phyloP scores from a whole-genome alignment of 2,329 filamentous ascomycete genomes.

The Phialophora tarda region DNA sequence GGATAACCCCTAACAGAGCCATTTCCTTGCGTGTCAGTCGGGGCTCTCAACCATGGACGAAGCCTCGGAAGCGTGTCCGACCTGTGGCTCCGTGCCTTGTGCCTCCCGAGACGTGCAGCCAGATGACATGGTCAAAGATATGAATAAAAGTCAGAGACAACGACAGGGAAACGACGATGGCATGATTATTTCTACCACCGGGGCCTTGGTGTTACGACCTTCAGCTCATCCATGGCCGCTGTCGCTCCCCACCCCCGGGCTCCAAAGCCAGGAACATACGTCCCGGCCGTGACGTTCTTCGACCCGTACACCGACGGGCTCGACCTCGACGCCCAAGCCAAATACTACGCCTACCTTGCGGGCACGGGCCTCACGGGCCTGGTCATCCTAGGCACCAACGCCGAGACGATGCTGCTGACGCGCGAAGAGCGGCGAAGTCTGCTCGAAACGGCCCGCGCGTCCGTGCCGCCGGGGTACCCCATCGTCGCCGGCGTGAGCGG shows the following conservation, averaged over 20 bases:
- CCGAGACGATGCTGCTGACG: slow-evolving; percentile 62
- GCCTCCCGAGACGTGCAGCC: background rate
- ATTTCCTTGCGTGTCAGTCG: too few relatives aligned
- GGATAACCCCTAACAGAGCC: too few relatives aligned
- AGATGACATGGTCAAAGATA: background rate
- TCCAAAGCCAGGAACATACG: slow-evolving; percentile 55
- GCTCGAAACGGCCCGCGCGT: slow-evolving; percentile 59
- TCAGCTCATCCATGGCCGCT: background rate
- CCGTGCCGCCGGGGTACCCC: slow-evolving; percentile 57
- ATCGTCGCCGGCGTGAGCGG: slow-evolving; percentile 68
- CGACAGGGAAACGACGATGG: background rate
- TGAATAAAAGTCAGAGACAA: background rate
- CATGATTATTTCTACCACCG: background rate
- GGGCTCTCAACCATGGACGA: background rate
- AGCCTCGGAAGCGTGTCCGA: background rate
- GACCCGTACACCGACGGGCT: slow-evolving; percentile 56
- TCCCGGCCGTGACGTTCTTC: slow-evolving; percentile 62
- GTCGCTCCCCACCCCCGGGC: background rate
- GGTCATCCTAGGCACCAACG: slow-evolving; percentile 61
- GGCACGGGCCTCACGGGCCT: slow-evolving; percentile 57
- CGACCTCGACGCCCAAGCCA: slow-evolving; percentile 54
- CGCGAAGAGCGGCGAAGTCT: slow-evolving; percentile 63
- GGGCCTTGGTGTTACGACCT: background rate
- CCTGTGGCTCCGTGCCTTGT: background rate
- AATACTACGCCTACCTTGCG: slow-evolving; percentile 60